Percentiles rank a stretch among this genome's conserved stretches.
Conservation (phyloP, 202 grass and related monocot species). For the Alloteropsis angusta region DNA sequence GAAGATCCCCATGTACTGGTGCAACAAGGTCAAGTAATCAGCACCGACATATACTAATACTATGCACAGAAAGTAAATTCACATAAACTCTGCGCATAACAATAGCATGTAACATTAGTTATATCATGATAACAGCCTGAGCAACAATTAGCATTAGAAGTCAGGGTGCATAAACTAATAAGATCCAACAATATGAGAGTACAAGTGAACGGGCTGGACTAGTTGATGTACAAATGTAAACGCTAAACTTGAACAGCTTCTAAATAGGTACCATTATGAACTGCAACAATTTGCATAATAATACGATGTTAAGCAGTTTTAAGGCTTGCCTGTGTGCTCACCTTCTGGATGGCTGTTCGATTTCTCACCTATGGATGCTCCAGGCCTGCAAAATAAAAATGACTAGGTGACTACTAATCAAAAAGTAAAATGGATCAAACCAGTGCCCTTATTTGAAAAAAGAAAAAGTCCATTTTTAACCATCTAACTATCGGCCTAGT, state of each 20-base stretch:
- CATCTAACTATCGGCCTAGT: too few species aligned
- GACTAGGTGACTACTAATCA: not conserved
- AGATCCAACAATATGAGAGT: not conserved
- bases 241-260: not conserved
- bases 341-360: not conserved
- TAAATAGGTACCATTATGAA: not conserved
- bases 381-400: not conserved
- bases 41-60: not conserved
- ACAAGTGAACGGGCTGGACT: not conserved
- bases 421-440: not conserved
- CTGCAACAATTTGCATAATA: not conserved
- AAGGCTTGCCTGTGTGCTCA: not conserved
- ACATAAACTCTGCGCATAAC: not conserved
- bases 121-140: not conserved
- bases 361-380: not conserved
- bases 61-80: not conserved
- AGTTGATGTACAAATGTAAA: not conserved
- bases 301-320: not conserved
- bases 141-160: not conserved
- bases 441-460: too few species aligned
- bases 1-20: not conserved
- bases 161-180: not conserved
- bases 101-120: not conserved
- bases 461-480: too few species aligned
- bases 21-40: not conserved